phyloP scores from a whole-genome alignment of 352 stramenopile species.

The Phytophthora colocasiae region DNA sequence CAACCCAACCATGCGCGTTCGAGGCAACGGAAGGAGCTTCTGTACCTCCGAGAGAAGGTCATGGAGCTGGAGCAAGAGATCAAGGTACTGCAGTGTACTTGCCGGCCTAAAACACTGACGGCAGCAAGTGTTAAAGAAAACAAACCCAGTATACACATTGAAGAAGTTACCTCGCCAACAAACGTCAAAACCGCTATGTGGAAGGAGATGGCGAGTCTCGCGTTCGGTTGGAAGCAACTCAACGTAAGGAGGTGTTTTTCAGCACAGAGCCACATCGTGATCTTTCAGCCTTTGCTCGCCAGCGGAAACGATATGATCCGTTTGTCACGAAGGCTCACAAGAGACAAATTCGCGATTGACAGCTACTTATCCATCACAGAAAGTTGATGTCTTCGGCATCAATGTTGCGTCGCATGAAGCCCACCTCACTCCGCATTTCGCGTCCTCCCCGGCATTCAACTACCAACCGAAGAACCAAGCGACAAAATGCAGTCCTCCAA shows the following conservation, averaged over 20 bases:
- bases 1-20: slow-evolving; percentile 50
- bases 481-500: slow-evolving; percentile 29
- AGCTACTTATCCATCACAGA: no score
- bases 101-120: not conserved
- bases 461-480: not conserved
- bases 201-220: slow-evolving; percentile 49
- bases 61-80: slow-evolving; percentile 51
- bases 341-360: no score
- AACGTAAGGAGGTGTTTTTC: no score
- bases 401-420: no score
- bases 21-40: slow-evolving; percentile 45
- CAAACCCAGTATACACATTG: not conserved
- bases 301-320: no score
- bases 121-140: slow-evolving; percentile 1
- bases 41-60: slow-evolving; percentile 51
- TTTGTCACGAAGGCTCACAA: no score
- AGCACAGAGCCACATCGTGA: no score
- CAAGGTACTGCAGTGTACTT: slow-evolving; percentile 29
- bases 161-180: not conserved
- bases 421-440: slow-evolving; percentile 3
- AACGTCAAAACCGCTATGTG: slow-evolving; percentile 33
- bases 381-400: no score
- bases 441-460: slow-evolving; percentile 7
- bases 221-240: no score
- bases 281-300: no score